Evolutionary conservation across 2,329 filamentous ascomycete species (phyloP).

Genomic region (Alternaria brassicicola): DNA sequence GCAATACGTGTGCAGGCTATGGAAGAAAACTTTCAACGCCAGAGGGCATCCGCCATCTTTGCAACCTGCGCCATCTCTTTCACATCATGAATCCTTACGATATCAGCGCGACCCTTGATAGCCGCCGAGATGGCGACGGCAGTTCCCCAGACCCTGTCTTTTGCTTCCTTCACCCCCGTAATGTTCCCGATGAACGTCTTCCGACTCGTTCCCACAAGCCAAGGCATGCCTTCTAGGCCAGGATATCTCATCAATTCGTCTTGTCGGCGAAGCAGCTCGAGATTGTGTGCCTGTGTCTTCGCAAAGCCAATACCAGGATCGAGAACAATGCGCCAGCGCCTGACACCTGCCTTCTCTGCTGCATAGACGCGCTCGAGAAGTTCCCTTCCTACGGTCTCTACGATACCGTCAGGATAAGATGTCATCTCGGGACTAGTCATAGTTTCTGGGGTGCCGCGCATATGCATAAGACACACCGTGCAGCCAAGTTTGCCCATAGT

Average conservation of each 20-base stretch:
- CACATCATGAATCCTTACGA: conserved; percentile 92
- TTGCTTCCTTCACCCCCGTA: conserved; percentile 74
- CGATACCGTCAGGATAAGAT: conserved; percentile 70
- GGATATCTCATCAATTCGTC: conserved; percentile 58
- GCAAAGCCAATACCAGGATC: conserved; percentile 96
- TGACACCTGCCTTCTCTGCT: conserved; percentile 81
- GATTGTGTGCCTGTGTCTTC: conserved; percentile 80
- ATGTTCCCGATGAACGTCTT: conserved; percentile 88
- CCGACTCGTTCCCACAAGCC: conserved; percentile 86
- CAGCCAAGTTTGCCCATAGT: conserved; percentile 79
- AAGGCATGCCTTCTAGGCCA: conserved; percentile 74
- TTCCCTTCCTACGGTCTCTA: conserved; percentile 70
- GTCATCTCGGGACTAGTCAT: conserved; percentile 67
- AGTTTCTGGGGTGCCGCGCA: conserved; percentile 83
- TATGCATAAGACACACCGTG: conserved; percentile 88
- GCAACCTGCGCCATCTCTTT: conserved; percentile 83
- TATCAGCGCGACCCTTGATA: conserved; percentile 84
- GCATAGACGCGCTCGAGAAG: conserved; percentile 72
- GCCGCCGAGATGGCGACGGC: conserved; percentile 86
- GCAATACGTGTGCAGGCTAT: too few species aligned
- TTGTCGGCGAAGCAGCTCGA: conserved; percentile 75
- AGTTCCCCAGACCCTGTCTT: conserved; percentile 80
- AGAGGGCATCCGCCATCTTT: conserved; percentile 92
- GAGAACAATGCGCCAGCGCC: conserved; percentile 91
- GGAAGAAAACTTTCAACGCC: conserved; percentile 54